These are phyloP conservation scores for Rhizopogon vesiculosus DNA, from an alignment of 768 basidiomycete genomes.

Conservation along the genomic window DNA sequence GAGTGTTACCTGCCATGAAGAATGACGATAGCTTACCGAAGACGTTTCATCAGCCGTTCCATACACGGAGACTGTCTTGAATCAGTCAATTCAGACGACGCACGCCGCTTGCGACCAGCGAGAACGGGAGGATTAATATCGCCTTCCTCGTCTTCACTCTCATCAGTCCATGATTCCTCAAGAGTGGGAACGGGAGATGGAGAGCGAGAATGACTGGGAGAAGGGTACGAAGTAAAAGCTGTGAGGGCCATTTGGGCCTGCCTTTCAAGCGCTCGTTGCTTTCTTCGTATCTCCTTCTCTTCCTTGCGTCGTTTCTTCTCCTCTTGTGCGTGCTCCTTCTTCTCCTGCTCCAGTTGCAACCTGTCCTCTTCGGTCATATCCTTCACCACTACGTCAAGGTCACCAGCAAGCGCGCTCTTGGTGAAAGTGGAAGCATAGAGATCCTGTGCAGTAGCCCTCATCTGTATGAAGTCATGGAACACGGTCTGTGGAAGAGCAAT, in stretches of 20 bases:
- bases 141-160: constrained; percentile 11
- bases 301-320: constrained; percentile 1
- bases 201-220: constrained; percentile 7
- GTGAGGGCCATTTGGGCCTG: background rate
- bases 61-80: background rate
- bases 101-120: constrained; percentile 17
- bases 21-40: constrained; percentile 8
- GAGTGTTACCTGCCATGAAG: background rate
- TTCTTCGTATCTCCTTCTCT: constrained; percentile 2
- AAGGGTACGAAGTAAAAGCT: constrained; percentile 10
- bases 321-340: constrained; percentile 7
- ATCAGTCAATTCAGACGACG: background rate
- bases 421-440: constrained; percentile 24
- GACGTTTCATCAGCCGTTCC: constrained; percentile 15
- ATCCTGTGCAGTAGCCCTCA: constrained; percentile 23
- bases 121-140: constrained; percentile 8
- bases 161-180: constrained; percentile 2
- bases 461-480: constrained; percentile 19
- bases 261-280: background rate
- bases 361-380: constrained; percentile 16
- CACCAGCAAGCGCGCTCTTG: constrained; percentile 24
- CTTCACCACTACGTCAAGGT: constrained; percentile 25
- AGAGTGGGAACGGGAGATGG: constrained; percentile 9
- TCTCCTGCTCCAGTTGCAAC: constrained; percentile 2
- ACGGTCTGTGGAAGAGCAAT: constrained; percentile 7